phyloP scores from a whole-genome alignment of 306 rosid species.

The Rubus idaeus region DNA sequence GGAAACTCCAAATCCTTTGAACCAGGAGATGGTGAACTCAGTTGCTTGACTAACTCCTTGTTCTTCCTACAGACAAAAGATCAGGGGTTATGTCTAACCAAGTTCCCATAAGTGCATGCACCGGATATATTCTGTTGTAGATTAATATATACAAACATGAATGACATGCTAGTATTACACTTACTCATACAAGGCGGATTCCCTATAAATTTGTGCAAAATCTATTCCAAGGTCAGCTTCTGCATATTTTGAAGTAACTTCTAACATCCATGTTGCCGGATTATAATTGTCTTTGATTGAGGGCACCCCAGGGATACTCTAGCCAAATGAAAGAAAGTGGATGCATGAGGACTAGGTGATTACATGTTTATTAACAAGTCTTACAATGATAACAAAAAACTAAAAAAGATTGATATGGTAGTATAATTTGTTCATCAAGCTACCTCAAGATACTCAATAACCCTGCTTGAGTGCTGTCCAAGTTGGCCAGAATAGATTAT shows the following conservation, averaged over 20 bases:
- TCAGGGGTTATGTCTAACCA: neutral
- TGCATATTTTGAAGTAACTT: constrained; percentile 50
- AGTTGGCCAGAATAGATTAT: constrained; percentile 62
- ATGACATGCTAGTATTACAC: constrained; percentile 2
- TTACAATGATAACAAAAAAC: neutral
- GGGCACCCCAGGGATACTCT: constrained; percentile 65
- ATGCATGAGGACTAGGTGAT: constrained; percentile 8
- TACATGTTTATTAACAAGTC: neutral
- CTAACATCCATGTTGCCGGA: constrained; percentile 79
- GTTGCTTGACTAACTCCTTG: constrained; percentile 43
- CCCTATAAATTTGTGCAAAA: constrained; percentile 54
- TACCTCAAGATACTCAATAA: constrained; percentile 74
- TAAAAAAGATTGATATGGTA: neutral
- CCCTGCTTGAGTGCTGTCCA: constrained; percentile 56
- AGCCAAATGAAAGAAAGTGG: constrained; percentile 17
- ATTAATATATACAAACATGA: neutral
- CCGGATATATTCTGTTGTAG: neutral
- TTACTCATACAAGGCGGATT: constrained; percentile 53
- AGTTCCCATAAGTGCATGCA: neutral
- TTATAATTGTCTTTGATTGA: constrained; percentile 62
- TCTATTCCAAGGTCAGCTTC: constrained; percentile 58
- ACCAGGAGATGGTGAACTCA: constrained; percentile 50
- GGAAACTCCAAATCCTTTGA: constrained; percentile 52
- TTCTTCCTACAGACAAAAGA: constrained; percentile 47
- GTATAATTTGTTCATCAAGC: constrained; percentile 14